Evolutionary conservation across 192 early-diverging fungal species (phyloP), one percentile per base, ranked within the genome.

Genomic region (Nowakowskiella sp.): DNA sequence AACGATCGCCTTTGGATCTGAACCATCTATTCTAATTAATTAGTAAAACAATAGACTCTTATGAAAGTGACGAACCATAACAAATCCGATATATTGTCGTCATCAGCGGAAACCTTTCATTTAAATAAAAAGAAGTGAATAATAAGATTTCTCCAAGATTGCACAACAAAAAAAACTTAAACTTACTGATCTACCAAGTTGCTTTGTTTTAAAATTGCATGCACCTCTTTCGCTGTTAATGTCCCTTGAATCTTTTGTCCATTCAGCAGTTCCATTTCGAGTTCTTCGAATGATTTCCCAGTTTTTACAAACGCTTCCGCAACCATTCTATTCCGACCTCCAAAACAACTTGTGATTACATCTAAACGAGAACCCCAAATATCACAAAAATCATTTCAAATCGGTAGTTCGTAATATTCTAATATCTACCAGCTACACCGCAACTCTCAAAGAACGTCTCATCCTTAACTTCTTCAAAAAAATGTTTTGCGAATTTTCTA

Each of bases 171-270:
- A 39, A 39, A 16, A 1, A 67, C 52, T 42, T 61, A 78, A n/a
- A n/a, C n/a, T n/a, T n/a, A n/a, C 57, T 90, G 79, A 16, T 83
- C 62, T 6, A 65, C 60, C 42, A 85, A 58, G 2, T 76, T 63
- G 32, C 84, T 71, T 43, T 70, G 71, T 34, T 68, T 72, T 50
- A 96, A 74, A 55, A 94, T 90, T 57, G 79, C 62, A 64, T 91
- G 63, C 24, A 96, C 81, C 60, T 98, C 91, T 63, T 83, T 68
- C 10, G 89, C 85, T 0, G 95, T 96, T 47, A 89, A 69, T 9
- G 90, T 90, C 42, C 95, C 95, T 71, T 98, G 95, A 43, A 98
- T 70, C 65, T 98, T 98, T 57, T 98, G 95, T 31, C 95, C 95
- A 57, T 94, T 92, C 34, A 98, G 77, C 67, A 96, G 66, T 49